A percentile compares a stretch with the other conserved stretches of the same genome.
phyloP scores from a whole-genome alignment of 140 eudicot genomes.

The Anethum foeniculum region DNA sequence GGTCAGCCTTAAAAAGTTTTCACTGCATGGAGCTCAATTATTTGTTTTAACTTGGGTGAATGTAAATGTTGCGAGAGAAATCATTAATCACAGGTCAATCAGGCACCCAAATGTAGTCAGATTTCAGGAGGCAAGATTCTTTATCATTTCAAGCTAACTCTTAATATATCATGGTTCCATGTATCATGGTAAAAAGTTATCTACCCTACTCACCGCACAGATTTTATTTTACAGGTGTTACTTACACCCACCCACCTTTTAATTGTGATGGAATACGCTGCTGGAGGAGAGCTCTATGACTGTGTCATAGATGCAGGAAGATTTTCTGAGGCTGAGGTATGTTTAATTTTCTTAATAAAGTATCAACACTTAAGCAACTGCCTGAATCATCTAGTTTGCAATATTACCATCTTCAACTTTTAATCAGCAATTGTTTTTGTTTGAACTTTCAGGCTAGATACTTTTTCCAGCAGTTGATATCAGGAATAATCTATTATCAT shows the following conservation, averaged over 20 bases:
- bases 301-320: conserved; percentile 87
- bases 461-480: conserved; percentile 90
- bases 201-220: neutral
- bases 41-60: conserved; percentile 39
- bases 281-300: conserved; percentile 95
- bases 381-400: neutral
- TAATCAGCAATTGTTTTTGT: neutral
- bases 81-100: conserved; percentile 53
- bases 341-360: neutral
- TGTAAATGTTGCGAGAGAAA: conserved; percentile 65
- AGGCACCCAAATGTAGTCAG: conserved; percentile 59
- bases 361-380: neutral
- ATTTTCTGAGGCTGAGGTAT: conserved; percentile 93
- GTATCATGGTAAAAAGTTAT: neutral
- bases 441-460: conserved; percentile 65
- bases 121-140: conserved; percentile 42
- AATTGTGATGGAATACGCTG: conserved; percentile 96
- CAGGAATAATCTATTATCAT: conserved; percentile 82
- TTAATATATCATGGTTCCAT: neutral
- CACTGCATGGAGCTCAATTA: neutral
- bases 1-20: too few species aligned
- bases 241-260: conserved; percentile 86
- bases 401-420: neutral
- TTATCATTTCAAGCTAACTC: neutral
- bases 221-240: conserved; percentile 38